phyloP scores from a whole-genome alignment of 2,329 filamentous ascomycete genomes.

The Fusarium multiceps region DNA sequence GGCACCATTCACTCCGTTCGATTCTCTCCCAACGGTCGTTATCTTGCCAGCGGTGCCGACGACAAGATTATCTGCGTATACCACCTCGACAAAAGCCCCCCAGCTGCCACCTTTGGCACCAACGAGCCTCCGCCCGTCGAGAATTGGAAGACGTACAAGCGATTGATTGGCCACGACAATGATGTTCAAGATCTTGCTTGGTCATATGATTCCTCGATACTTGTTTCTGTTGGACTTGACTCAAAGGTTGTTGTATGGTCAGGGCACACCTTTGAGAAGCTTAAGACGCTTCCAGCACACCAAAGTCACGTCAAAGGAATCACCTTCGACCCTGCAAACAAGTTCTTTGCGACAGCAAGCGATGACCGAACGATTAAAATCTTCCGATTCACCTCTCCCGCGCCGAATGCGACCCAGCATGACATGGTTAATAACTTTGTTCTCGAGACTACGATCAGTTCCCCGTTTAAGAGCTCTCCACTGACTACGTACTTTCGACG shows the following conservation, averaged over 20 bases:
- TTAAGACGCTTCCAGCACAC: constrained; percentile 92
- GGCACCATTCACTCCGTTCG: constrained; percentile 97
- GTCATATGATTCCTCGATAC: constrained; percentile 94
- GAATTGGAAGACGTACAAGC: constrained; percentile 96
- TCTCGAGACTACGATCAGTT: constrained; percentile 88
- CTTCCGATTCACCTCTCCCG: constrained; percentile 91
- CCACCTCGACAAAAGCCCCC: constrained; percentile 83
- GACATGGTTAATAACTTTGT: constrained; percentile 98
- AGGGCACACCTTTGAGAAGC: constrained; percentile 95
- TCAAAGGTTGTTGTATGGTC: constrained; percentile 99
- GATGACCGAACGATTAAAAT: constrained; percentile 98
- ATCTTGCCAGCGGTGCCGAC: constrained; percentile 95
- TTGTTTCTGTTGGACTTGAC: constrained; percentile 95
- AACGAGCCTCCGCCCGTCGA: constrained; percentile 94
- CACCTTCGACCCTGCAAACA: constrained; percentile 98
- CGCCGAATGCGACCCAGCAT: constrained; percentile 90
- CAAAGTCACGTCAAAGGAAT: constrained; percentile 99
- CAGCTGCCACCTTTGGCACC: constrained; percentile 84
- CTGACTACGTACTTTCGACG: constrained; percentile 96
- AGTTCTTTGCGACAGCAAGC: constrained; percentile 98
- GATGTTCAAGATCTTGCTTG: constrained; percentile 98
- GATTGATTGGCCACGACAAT: constrained; percentile 96
- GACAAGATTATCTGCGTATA: constrained; percentile 99
- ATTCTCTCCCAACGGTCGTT: constrained; percentile 94
- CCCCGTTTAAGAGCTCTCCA: constrained; percentile 90